phyloP scores from a whole-genome alignment of 331 rosid species.

The Quercus lobata region DNA sequence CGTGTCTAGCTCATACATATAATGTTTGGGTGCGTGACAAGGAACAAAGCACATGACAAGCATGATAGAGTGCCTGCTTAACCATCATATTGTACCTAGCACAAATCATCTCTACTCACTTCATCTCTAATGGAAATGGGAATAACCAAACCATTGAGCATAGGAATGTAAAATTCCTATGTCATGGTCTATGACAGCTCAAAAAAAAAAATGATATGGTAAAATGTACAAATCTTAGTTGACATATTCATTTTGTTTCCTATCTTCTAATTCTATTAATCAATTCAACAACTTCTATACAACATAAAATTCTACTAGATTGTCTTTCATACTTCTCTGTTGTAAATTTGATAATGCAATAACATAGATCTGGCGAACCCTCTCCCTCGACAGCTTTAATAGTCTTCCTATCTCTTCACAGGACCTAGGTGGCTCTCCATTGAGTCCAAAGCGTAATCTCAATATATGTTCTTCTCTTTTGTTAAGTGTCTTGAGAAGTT shows the following conservation, averaged over 20 bases:
- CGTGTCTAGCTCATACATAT: no score
- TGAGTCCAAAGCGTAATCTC: slow-evolving; percentile 55
- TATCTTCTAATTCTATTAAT: neutral
- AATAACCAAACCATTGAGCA: no score
- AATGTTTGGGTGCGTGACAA: no score
- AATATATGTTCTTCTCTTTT: slow-evolving; percentile 58
- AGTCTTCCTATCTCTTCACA: slow-evolving; percentile 66
- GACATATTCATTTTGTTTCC: neutral
- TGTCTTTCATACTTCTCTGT: slow-evolving; percentile 18
- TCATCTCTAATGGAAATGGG: no score
- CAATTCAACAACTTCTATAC: slow-evolving; percentile 23
- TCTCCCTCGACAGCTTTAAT: slow-evolving; percentile 65
- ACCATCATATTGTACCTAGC: no score
- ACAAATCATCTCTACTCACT: no score
- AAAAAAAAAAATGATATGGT: neutral
- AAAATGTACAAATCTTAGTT: neutral
- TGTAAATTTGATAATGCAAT: slow-evolving; percentile 54
- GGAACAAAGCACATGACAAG: no score
- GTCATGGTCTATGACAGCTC: neutral
- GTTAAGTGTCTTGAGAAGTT: slow-evolving; percentile 43
- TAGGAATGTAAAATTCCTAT: neutral
- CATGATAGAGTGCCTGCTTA: no score
- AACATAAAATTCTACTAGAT: slow-evolving; percentile 42
- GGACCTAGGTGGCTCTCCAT: slow-evolving; percentile 49
- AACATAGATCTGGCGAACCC: slow-evolving; percentile 51